Evolutionary conservation across 306 rosid genomes (phyloP).

Genomic region (Trichosanthes truncata): DNA sequence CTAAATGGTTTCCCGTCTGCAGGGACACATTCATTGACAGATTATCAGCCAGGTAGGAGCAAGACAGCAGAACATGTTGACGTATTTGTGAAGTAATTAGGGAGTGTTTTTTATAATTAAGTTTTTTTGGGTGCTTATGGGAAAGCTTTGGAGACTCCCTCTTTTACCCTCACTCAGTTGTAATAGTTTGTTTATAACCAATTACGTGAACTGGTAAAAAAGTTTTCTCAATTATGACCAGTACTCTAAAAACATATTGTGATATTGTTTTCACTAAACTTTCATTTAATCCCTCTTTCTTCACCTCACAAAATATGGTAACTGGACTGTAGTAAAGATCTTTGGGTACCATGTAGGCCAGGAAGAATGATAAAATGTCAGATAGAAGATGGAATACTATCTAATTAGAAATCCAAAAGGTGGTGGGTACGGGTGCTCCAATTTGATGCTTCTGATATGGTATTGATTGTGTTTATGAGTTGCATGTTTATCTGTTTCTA

Average conservation of each 20-base stretch:
- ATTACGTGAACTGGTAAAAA: not conserved
- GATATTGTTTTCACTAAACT: not conserved
- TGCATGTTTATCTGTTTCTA: not conserved
- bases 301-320: not conserved
- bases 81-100: not conserved
- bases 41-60: slow-evolving; percentile 72
- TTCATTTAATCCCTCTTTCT: not conserved
- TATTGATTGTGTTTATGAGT: not conserved
- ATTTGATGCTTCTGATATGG: not conserved
- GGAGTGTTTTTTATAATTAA: not conserved
- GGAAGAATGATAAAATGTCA: not conserved
- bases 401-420: not conserved
- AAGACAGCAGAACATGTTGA: not conserved
- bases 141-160: not conserved
- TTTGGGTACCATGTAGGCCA: not conserved
- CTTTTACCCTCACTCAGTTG: not conserved
- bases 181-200: not conserved
- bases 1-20: slow-evolving; percentile 85
- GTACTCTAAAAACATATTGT: not conserved
- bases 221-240: not conserved
- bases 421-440: not conserved
- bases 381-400: not conserved
- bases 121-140: not conserved
- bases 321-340: not conserved
- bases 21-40: slow-evolving; percentile 56